Base-by-base conservation (phyloP, 805 yeast species). In the Ogataea minuta region DNA sequence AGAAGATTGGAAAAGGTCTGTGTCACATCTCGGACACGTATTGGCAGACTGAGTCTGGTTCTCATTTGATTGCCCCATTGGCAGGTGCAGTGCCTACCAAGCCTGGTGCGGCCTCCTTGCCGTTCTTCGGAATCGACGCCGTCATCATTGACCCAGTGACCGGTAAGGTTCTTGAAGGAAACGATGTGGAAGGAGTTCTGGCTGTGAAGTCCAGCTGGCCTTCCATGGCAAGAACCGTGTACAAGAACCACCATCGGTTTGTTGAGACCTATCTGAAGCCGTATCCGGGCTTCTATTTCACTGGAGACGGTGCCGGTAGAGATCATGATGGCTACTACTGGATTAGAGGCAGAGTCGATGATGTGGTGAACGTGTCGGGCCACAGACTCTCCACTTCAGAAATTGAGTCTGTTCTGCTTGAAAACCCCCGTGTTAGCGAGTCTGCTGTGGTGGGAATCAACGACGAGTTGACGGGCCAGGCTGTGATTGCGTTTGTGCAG, bases 31-130 rank as follows among this genome's bases (percentile, higher is more conserved):
- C 87, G 56, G 99, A 93, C 68, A 93, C 99, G 31, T 89, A 89
- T 77, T 93, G 99, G 99, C 96, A 90, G 72, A 93, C 98, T 26
- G 99, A 93, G 71, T 83, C 95, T 10, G 99, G 99, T 40, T 84
- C 96, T 24, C 97, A 91, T 61, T 74, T 93, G 63, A 84, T 93
- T 63, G 84, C 96, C 31, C 96, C 98, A 47, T 66, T 93, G 55
- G 95, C 98, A 12, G 98, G 99, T 62, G 83, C 84, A 27, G 80
- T 91, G 29, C 95, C 96, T 54, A 85, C 93, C 48, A 93, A 93
- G 67, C 98, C 99, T 16, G 99, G 99, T 52, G 84, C 96, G 36
- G 98, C 98, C 20, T 84, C 97, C 23, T 75, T 87, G 49, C 99
- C 99, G 51, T 90, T 91, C 76, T 93, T 93, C 61, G 99, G 99